Evolutionary conservation across 805 yeast genomes (phyloP), one percentile per base, ranked within the genome.

Genomic region (Ogataea parapolymorpha): DNA sequence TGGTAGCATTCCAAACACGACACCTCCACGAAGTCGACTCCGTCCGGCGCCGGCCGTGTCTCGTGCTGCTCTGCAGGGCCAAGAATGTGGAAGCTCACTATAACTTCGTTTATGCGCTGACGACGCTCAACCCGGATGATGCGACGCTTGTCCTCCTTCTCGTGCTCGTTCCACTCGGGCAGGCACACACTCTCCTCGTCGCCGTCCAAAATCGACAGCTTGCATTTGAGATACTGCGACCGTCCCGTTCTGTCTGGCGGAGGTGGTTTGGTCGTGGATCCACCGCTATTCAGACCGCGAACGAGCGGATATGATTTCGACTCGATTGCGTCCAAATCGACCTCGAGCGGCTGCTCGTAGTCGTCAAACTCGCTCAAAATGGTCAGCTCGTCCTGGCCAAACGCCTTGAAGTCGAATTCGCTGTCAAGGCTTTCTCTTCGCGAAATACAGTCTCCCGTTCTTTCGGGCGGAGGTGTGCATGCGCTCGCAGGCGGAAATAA

Each of bases 271-370:
- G 80, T 72, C 11, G 70, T 63, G 25, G 75, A 63, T 0, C 83
- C 82, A 15, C 84, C 83, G 3, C 80, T 76, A 24, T 76, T 71
- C 6, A 77, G 62, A 11, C 84, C 84, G 46, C 85, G 64, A 6
- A 77, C 66, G 4, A 79, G 71, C 26, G 73, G 66, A 49, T 65
- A 74, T 25, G 63, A 43, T 18, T 48, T 46, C 16, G 42, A 39
- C 25, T 43, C 22, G 18, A 47, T 44, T 8, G 51, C 25, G 24
- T 33, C 37, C 27, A 53, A 39, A 20, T 44, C 45, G 13, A 48
- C 26, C 16, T 12, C 33, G 9, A 36, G 41, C 8, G 18, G 2
- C n/a, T 23, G n/a, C 11, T 41, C 42, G 28, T 27, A 18, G 18
- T 36, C 37, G 24, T 24, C 30, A 9, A 25, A 15, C 10, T 39